phyloP scores from a whole-genome alignment of 306 rosid species.

The Trichosanthes cucumerina region DNA sequence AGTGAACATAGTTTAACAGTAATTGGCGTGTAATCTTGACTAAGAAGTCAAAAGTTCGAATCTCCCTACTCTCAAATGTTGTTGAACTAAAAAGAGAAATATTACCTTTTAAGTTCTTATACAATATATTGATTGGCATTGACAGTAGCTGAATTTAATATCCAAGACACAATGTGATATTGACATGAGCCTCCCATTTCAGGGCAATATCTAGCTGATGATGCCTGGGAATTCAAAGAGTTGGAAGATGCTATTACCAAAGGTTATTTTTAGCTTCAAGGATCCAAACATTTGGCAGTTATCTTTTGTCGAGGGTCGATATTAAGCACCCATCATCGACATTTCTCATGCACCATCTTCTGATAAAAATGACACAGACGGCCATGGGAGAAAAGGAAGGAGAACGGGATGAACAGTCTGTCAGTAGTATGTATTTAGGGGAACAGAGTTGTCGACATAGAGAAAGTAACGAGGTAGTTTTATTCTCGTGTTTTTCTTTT shows the following conservation, averaged over 20 bases:
- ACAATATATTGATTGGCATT: not conserved
- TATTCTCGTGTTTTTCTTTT: not conserved
- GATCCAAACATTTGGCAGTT: not conserved
- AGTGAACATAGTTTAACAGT: too few species aligned
- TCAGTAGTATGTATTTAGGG: not conserved
- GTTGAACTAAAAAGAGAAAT: too few species aligned
- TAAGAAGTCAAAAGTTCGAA: too few species aligned
- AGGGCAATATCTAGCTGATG: constrained; percentile 81
- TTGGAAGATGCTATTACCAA: constrained; percentile 72
- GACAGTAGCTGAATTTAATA: not conserved
- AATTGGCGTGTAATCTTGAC: too few species aligned
- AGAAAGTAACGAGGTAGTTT: not conserved
- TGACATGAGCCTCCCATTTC: constrained; percentile 14
- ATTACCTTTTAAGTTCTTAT: not conserved
- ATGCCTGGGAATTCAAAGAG: constrained; percentile 90
- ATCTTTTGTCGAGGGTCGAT: not conserved
- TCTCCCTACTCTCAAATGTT: too few species aligned
- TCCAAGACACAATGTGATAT: constrained; percentile 1
- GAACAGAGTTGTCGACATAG: not conserved
- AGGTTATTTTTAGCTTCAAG: constrained; percentile 37
- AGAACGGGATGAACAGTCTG: not conserved
- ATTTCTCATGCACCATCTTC: not conserved
- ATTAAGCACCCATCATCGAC: not conserved
- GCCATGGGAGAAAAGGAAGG: not conserved
- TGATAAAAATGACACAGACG: not conserved